Evolutionary conservation across 495 filamentous ascomycete genomes (phyloP).

Genomic region (Tuber magnatum): DNA sequence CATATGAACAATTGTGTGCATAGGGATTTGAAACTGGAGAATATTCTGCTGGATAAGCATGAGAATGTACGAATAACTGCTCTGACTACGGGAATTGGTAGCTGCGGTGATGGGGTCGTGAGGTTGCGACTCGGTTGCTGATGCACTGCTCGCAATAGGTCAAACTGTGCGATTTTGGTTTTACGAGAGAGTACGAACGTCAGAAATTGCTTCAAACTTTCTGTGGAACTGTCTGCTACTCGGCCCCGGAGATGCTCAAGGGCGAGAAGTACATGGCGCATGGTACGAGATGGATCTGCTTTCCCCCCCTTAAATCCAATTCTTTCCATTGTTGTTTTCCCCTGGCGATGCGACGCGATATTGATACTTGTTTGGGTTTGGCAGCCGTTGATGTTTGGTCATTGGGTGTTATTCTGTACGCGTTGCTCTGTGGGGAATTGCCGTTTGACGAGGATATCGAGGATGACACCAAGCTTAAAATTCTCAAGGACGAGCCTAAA

Average conservation of each 20-base stretch:
- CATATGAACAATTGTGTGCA: slow-evolving; percentile 94
- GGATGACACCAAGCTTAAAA: slow-evolving; percentile 71
- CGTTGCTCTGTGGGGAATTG: slow-evolving; percentile 81
- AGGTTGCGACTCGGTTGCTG: slow-evolving; percentile 3
- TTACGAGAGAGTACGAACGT: slow-evolving; percentile 94
- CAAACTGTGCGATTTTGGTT: slow-evolving; percentile 98
- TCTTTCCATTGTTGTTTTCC: neutral
- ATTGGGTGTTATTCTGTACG: slow-evolving; percentile 90
- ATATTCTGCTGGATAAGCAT: slow-evolving; percentile 92
- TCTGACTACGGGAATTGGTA: neutral
- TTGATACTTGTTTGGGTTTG: slow-evolving; percentile 29
- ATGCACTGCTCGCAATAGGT: slow-evolving; percentile 46
- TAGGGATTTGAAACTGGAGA: slow-evolving; percentile 93
- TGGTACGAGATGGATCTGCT: slow-evolving; percentile 38
- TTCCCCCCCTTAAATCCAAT: slow-evolving; percentile 8
- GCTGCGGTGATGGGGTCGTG: neutral
- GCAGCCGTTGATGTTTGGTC: slow-evolving; percentile 86
- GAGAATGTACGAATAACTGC: slow-evolving; percentile 54
- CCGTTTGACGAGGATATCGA: slow-evolving; percentile 96
- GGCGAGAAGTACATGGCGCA: slow-evolving; percentile 73
- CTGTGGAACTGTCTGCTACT: slow-evolving; percentile 96
- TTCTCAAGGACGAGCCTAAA: slow-evolving; percentile 72
- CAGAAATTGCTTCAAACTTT: slow-evolving; percentile 94
- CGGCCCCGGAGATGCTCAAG: slow-evolving; percentile 95
- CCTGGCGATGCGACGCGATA: slow-evolving; percentile 8